Base-by-base conservation (phyloP, 2,329 filamentous ascomycete species). In the Mariannaea elegans region DNA sequence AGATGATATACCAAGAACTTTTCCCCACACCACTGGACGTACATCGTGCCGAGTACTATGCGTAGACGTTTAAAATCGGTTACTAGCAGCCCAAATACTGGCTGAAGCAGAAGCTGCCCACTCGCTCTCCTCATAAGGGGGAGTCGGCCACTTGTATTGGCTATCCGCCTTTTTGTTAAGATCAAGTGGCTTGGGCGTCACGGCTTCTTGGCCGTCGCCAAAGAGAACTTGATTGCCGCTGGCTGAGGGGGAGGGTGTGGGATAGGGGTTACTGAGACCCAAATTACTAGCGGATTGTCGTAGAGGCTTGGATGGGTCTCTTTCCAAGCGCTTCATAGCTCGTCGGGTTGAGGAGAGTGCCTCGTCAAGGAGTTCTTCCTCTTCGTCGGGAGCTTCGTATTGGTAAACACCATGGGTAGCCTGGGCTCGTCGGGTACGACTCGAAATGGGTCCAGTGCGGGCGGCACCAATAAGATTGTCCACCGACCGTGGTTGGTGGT, bases 381-480 rank as follows among this genome's bases (percentile, higher is more conserved):
- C 94, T 76, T 99, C 95, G 70, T 97, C 94, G 1, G 95, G 93
- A 0, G 94, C 94, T 72, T 99, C 95, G 73, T 98, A 97, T 63
- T 92, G 90, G 69, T 91, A 90, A 47, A 91, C 87, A 4, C 91
- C 90, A 63, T 93, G 90, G 4, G 74, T 73, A 13, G 92, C 89
- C 74, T 96, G 85, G 12, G 92, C 90, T 61, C 93, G 86, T 59
- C 94, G 84, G 13, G 93, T 95, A 62, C 94, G 85, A 74, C 90
- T 93, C 1, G 92, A 93, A 50, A 93, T 84, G 1, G 92, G 90
- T 0, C 85, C 82, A 44, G 75, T 77, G 13, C 86, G 83, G 39
- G 84, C 81, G 3, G 82, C 82, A n/a, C 80, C 80, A 34, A 84
- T 80, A 42, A 88, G 76, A 70, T 88, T 90, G 65, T 91, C 89